Conservation (phyloP, 2,329 filamentous ascomycete genomes). For the Diplocarpon mali region DNA sequence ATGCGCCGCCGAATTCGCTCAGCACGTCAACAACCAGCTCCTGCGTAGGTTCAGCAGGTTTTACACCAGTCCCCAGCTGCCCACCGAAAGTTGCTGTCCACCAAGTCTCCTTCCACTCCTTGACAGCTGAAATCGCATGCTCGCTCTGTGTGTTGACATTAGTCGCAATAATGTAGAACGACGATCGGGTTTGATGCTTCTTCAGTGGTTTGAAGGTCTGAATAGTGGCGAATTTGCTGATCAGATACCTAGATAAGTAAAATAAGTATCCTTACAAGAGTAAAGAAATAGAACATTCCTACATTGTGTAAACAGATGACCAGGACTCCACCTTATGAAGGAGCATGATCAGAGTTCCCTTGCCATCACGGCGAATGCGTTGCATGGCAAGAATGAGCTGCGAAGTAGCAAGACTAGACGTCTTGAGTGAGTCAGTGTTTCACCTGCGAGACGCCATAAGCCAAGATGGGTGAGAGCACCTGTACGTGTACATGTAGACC, state of each 20-base stretch:
- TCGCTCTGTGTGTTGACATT: conserved; percentile 8
- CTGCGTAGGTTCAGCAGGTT: not conserved
- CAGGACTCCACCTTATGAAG: conserved; percentile 10
- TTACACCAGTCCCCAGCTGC: conserved; percentile 1
- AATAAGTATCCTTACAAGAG: not conserved
- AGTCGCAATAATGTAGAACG: conserved; percentile 8
- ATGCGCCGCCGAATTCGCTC: not conserved
- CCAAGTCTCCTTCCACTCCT: conserved; percentile 15
- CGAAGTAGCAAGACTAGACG: conserved; percentile 7
- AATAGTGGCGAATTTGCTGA: not conserved
- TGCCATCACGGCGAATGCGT: conserved; percentile 9
- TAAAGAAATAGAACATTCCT: conserved; percentile 4
- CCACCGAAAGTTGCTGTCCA: conserved; percentile 14
- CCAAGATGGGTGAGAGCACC: not conserved
- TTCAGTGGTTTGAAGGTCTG: conserved; percentile 8
- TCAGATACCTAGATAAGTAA: conserved; percentile 1
- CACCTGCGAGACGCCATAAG: not conserved
- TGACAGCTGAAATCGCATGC: conserved; percentile 5
- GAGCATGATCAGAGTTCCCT: conserved; percentile 9
- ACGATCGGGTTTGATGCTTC: not conserved
- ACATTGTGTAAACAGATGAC: conserved; percentile 5
- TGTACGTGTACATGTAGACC: not conserved
- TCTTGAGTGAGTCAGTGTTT: not conserved
- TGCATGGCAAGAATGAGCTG: conserved; percentile 21
- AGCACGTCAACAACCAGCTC: not conserved